Evolutionary conservation across 805 yeast species (phyloP).

Genomic region (Saccharomycopsis fermentans): DNA sequence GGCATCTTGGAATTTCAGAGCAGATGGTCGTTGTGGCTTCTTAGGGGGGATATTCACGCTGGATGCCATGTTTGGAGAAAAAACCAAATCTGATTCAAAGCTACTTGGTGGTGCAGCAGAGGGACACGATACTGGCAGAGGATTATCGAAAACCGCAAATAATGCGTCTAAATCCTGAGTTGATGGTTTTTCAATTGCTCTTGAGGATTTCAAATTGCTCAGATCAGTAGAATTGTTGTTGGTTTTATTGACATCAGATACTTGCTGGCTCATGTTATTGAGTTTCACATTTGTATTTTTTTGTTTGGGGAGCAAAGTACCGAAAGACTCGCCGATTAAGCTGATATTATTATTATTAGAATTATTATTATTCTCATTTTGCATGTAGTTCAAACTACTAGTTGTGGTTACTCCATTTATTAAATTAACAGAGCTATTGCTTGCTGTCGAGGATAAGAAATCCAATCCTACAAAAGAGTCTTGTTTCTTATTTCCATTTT

Average conservation of each 20-base stretch:
- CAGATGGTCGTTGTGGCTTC: not conserved
- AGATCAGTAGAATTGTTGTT: not conserved
- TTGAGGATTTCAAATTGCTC: not conserved
- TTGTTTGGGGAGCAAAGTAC: not conserved
- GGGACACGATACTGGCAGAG: slow-evolving; percentile 7
- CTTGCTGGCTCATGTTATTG: not conserved
- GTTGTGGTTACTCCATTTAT: not conserved
- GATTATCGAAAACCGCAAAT: slow-evolving; percentile 25
- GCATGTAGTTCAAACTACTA: not conserved
- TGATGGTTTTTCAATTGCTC: not conserved
- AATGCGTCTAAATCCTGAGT: slow-evolving; percentile 24
- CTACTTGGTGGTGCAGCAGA: not conserved
- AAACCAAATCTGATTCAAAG: not conserved
- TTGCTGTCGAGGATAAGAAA: not conserved
- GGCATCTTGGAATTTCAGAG: not conserved
- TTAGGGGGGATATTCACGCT: not conserved
- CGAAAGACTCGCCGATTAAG: not conserved
- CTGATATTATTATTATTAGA: not conserved
- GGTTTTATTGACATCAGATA: not conserved
- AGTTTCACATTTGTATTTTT: not conserved
- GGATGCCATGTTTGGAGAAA: not conserved
- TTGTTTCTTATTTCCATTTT: not conserved
- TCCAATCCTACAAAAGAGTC: slow-evolving; percentile 13
- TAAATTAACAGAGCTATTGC: not conserved
- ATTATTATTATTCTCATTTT: not conserved